A percentile compares a stretch with the other conserved stretches of the same genome.
Evolutionary conservation across 1,139 yeast genomes (phyloP).

Genomic region (Geotrichum histeridarum): DNA sequence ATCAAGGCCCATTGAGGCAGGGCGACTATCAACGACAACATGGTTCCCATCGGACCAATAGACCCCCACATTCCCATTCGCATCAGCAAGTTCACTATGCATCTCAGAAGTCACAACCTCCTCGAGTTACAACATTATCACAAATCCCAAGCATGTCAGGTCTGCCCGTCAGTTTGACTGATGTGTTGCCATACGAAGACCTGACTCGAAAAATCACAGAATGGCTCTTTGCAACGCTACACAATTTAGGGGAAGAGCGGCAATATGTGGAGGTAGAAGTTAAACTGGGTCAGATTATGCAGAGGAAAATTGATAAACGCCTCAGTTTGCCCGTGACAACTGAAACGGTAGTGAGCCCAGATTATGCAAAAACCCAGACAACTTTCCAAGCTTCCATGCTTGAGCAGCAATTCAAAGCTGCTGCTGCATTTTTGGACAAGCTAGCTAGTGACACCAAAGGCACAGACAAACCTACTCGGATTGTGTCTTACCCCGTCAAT

Average conservation of each 20-base stretch:
- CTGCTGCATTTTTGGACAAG: conserved; percentile 52
- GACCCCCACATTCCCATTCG: not conserved
- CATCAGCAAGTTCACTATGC: conserved; percentile 4
- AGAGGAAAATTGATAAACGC: conserved; percentile 59
- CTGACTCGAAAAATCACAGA: conserved; percentile 76
- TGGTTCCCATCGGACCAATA: not conserved
- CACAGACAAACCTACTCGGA: conserved; percentile 6
- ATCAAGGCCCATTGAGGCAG: not conserved
- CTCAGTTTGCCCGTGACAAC: conserved; percentile 68
- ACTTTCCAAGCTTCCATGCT: conserved; percentile 68
- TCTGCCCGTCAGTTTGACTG: conserved; percentile 50
- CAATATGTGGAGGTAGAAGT: conserved; percentile 71
- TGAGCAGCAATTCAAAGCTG: conserved; percentile 58
- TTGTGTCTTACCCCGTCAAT: conserved; percentile 16
- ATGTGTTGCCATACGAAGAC: conserved; percentile 76
- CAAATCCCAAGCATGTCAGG: conserved; percentile 6
- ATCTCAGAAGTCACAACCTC: not conserved
- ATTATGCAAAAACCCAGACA: conserved; percentile 50
- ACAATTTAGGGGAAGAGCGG: conserved; percentile 56
- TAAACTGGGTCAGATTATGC: conserved; percentile 73
- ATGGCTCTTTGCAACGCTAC: conserved; percentile 81
- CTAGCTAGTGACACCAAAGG: conserved; percentile 25
- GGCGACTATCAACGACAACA: not conserved
- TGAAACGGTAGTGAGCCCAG: conserved; percentile 61
- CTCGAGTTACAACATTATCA: not conserved